phyloP scores from a whole-genome alignment of 495 filamentous ascomycete genomes.

The Trichoderma gamsii region DNA sequence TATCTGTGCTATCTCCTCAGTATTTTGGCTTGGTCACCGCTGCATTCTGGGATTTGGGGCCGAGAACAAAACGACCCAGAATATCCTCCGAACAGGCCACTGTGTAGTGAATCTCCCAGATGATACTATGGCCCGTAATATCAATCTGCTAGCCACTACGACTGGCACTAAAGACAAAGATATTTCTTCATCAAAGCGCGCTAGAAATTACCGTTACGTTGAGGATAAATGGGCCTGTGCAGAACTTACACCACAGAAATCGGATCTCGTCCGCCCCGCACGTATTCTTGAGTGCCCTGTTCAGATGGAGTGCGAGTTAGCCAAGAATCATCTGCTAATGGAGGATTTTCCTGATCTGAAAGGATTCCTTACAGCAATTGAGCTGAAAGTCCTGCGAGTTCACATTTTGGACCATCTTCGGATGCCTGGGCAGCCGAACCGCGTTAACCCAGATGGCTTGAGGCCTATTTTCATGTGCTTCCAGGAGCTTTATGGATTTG shows the following conservation, averaged over 20 bases:
- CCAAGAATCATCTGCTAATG: slow-evolving; percentile 28
- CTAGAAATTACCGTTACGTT: slow-evolving; percentile 29
- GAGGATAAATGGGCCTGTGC: slow-evolving; percentile 39
- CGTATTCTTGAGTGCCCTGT: slow-evolving; percentile 38
- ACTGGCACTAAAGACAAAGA: slow-evolving; percentile 28
- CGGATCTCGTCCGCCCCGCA: slow-evolving; percentile 26
- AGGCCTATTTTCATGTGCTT: slow-evolving; percentile 41
- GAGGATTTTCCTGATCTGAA: slow-evolving; percentile 26
- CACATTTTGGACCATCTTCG: slow-evolving; percentile 25
- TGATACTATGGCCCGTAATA: slow-evolving; percentile 31
- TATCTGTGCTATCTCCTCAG: slow-evolving; percentile 41
- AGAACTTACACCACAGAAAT: slow-evolving; percentile 30
- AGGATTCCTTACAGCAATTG: slow-evolving; percentile 27
- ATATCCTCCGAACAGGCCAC: slow-evolving; percentile 38
- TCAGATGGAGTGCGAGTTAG: slow-evolving; percentile 38
- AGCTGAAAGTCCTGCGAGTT: slow-evolving; percentile 29
- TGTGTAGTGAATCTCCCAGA: slow-evolving; percentile 41
- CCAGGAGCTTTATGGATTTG: slow-evolving; percentile 36
- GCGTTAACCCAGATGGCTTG: slow-evolving; percentile 38
- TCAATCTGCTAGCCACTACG: slow-evolving; percentile 39
- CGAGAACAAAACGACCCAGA: slow-evolving; percentile 36
- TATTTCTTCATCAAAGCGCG: slow-evolving; percentile 25
- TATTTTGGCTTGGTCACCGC: slow-evolving; percentile 41
- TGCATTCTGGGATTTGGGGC: slow-evolving; percentile 40
- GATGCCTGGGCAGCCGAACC: slow-evolving; percentile 33